Conservation (phyloP, 768 basidiomycete genomes). For the Lanmaoa pseudosensibilis region DNA sequence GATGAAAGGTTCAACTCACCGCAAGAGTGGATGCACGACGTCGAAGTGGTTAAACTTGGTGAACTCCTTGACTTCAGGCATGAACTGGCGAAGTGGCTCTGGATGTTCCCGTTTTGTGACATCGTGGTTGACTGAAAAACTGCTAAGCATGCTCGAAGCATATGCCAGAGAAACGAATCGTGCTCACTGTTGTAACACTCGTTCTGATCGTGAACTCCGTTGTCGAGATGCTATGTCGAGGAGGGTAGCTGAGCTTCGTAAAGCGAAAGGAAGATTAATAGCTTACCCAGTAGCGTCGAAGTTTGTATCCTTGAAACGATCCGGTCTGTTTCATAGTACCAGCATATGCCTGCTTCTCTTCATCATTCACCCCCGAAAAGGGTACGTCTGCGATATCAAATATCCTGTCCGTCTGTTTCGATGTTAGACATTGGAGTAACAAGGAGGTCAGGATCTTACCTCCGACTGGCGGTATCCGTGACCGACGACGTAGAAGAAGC, state of each 20-base stretch:
- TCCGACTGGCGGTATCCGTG: slow-evolving; percentile 42
- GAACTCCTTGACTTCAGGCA: slow-evolving; percentile 54
- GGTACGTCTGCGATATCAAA: slow-evolving; percentile 51
- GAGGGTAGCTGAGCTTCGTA: background rate
- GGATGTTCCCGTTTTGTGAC: slow-evolving; percentile 51
- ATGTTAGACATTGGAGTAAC: slow-evolving; percentile 29
- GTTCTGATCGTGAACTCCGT: slow-evolving; percentile 61
- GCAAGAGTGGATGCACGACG: slow-evolving; percentile 49
- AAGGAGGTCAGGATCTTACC: slow-evolving; percentile 14
- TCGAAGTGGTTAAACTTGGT: slow-evolving; percentile 50
- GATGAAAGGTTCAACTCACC: slow-evolving; percentile 26
- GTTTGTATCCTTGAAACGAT: slow-evolving; percentile 55
- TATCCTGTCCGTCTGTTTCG: slow-evolving; percentile 43
- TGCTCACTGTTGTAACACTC: slow-evolving; percentile 62
- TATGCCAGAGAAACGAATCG: background rate
- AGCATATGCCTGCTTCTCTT: slow-evolving; percentile 45
- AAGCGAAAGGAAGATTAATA: slow-evolving; percentile 1
- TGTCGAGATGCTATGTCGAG: slow-evolving; percentile 53
- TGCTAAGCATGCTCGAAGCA: background rate
- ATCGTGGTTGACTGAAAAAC: slow-evolving; percentile 49
- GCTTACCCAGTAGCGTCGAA: slow-evolving; percentile 47
- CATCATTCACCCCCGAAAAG: slow-evolving; percentile 40
- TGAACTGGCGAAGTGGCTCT: slow-evolving; percentile 45
- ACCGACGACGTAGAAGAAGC: slow-evolving; percentile 44
- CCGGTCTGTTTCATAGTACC: slow-evolving; percentile 44